These are phyloP conservation scores for Thermothelomyces thermophilus DNA, from an alignment of 2,329 filamentous ascomycete genomes.

Conservation along the genomic window DNA sequence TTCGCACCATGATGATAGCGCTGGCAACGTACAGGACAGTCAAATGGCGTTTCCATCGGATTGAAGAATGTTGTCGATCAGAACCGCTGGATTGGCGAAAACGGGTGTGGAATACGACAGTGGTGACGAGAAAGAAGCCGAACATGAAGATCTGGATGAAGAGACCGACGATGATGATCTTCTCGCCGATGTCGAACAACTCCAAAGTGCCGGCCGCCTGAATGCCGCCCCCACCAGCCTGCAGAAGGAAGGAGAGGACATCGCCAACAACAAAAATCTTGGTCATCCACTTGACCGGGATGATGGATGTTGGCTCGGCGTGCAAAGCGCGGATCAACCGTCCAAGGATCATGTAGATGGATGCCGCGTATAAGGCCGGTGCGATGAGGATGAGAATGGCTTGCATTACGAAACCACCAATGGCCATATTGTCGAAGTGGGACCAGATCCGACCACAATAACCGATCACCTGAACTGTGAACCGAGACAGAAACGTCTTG, in stretches of 20 bases:
- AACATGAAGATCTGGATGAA: constrained; percentile 52
- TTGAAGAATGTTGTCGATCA: not conserved
- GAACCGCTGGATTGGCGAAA: not conserved
- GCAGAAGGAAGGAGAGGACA: constrained; percentile 24
- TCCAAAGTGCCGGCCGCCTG: not conserved
- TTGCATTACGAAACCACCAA: constrained; percentile 9
- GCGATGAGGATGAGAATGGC: constrained; percentile 15
- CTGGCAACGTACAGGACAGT: constrained; percentile 28
- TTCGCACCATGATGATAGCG: constrained; percentile 38
- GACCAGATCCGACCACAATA: not conserved
- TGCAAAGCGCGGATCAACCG: constrained; percentile 29
- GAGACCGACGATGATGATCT: constrained; percentile 44
- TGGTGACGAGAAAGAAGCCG: constrained; percentile 28
- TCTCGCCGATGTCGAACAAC: constrained; percentile 31
- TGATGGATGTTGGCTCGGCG: constrained; percentile 18
- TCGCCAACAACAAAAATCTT: constrained; percentile 30
- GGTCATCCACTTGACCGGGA: constrained; percentile 26
- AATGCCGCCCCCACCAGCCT: not conserved
- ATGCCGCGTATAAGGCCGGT: constrained; percentile 18
- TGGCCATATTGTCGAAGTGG: not conserved
- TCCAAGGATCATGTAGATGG: constrained; percentile 25
- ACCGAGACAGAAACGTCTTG: not conserved
- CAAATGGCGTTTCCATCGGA: not conserved
- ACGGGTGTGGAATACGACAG: constrained; percentile 8
- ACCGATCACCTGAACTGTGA: not conserved